phyloP scores from a whole-genome alignment of 2,329 filamentous ascomycete species.

The Ophiocordyceps australis region DNA sequence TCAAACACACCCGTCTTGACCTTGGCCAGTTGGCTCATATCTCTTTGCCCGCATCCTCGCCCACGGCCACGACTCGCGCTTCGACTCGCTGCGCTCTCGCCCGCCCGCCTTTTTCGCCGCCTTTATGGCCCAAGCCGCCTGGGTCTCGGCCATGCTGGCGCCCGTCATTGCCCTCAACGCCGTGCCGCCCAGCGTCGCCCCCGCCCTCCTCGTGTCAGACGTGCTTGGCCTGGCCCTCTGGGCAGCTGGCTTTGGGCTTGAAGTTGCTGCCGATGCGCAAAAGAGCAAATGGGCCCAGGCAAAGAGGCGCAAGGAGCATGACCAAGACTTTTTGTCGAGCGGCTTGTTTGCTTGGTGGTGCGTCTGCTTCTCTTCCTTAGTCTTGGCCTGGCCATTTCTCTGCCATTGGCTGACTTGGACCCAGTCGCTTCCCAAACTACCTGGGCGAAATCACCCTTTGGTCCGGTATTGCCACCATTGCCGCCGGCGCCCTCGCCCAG shows the following conservation, averaged over 20 bases:
- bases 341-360: slow-evolving; percentile 42
- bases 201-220: slow-evolving; percentile 29
- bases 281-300: slow-evolving; percentile 42
- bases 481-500: slow-evolving; percentile 35
- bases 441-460: slow-evolving; percentile 55
- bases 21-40: slow-evolving; percentile 42
- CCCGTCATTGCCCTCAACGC: slow-evolving; percentile 47
- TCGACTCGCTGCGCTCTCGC: slow-evolving; percentile 19
- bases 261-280: slow-evolving; percentile 44
- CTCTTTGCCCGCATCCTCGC: slow-evolving; percentile 42
- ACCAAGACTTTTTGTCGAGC: slow-evolving; percentile 45
- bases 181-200: slow-evolving; percentile 30
- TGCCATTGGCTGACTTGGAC: not conserved
- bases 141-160: slow-evolving; percentile 49
- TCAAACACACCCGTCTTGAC: too few relatives aligned
- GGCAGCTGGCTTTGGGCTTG: slow-evolving; percentile 37
- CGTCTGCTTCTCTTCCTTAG: slow-evolving; percentile 3
- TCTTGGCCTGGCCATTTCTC: too few relatives aligned
- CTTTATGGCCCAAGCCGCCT: slow-evolving; percentile 40
- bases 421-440: slow-evolving; percentile 46
- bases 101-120: slow-evolving; percentile 16
- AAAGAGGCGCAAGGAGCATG: slow-evolving; percentile 46
- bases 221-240: slow-evolving; percentile 39
- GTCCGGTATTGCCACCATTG: slow-evolving; percentile 44
- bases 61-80: slow-evolving; percentile 37